These are phyloP conservation scores for Trypanosoma congolense DNA, from an alignment of 208 protist species.

Conservation along the genomic window DNA sequence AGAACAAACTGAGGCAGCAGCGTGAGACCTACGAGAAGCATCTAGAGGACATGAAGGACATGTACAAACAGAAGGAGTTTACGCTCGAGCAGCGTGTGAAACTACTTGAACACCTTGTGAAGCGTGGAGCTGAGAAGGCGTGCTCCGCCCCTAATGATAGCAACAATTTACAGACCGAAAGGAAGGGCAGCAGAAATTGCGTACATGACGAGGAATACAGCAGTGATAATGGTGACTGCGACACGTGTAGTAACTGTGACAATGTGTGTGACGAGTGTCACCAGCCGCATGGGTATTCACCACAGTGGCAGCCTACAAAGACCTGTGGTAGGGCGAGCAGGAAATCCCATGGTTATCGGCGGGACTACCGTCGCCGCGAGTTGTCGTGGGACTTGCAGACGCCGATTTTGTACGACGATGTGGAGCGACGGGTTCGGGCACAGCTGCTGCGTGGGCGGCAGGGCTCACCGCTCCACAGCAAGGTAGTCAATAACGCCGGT, in stretches of 20 bases:
- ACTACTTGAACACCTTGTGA: constrained; percentile 7
- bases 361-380: not conserved
- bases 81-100: constrained; percentile 15
- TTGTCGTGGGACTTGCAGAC: not conserved
- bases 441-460: not conserved
- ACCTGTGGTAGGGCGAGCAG: not conserved
- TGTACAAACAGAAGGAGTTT: constrained; percentile 16
- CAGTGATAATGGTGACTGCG: constrained; percentile 1
- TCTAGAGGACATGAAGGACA: constrained; percentile 11
- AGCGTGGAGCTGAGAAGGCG: not conserved
- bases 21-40: constrained; percentile 14
- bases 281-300: not conserved
- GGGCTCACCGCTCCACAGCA: not conserved
- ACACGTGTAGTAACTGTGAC: not conserved
- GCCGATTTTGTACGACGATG: not conserved
- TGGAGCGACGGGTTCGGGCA: constrained; percentile 16
- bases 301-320: not conserved
- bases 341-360: not conserved
- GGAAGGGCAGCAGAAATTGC: not conserved
- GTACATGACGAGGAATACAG: not conserved
- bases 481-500: not conserved
- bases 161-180: not conserved
- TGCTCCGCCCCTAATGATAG: not conserved
- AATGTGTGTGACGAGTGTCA: not conserved
- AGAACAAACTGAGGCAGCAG: constrained; percentile 5